Conservation (phyloP, 2,329 filamentous ascomycete genomes). For the Raffaelea ambrosiae region DNA sequence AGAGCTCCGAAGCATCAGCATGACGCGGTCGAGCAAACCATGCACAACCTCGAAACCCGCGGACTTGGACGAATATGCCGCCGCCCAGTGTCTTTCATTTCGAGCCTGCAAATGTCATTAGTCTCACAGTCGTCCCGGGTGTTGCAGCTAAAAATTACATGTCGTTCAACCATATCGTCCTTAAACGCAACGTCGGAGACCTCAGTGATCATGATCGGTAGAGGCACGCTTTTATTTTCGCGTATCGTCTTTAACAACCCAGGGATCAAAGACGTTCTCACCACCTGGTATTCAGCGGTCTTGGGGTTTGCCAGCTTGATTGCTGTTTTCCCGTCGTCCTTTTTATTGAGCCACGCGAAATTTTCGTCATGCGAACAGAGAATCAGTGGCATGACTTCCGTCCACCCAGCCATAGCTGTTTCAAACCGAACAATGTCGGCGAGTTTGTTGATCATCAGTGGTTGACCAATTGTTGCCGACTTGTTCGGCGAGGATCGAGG, state of each 20-base stretch:
- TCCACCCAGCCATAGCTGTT: conserved; percentile 90
- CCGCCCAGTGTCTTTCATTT: conserved; percentile 94
- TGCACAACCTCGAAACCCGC: conserved; percentile 95
- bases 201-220: conserved; percentile 91
- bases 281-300: conserved; percentile 86
- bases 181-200: conserved; percentile 89
- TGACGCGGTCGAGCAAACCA: conserved; percentile 81
- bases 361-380: conserved; percentile 98
- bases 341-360: conserved; percentile 87
- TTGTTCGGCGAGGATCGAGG: conserved; percentile 81
- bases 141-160: conserved; percentile 21
- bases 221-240: conserved; percentile 81
- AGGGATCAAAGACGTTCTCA: conserved; percentile 76
- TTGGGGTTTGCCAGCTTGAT: conserved; percentile 88
- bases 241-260: conserved; percentile 88
- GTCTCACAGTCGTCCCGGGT: not conserved
- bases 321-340: conserved; percentile 75
- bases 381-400: conserved; percentile 90
- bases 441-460: conserved; percentile 88
- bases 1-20: conserved; percentile 80
- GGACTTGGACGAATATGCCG: conserved; percentile 88
- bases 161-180: conserved; percentile 70
- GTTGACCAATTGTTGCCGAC: conserved; percentile 76
- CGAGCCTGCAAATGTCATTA: conserved; percentile 45
- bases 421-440: conserved; percentile 84